phyloP scores from a whole-genome alignment of 345 rosid species.

The Eucalyptus sideroxylon region DNA sequence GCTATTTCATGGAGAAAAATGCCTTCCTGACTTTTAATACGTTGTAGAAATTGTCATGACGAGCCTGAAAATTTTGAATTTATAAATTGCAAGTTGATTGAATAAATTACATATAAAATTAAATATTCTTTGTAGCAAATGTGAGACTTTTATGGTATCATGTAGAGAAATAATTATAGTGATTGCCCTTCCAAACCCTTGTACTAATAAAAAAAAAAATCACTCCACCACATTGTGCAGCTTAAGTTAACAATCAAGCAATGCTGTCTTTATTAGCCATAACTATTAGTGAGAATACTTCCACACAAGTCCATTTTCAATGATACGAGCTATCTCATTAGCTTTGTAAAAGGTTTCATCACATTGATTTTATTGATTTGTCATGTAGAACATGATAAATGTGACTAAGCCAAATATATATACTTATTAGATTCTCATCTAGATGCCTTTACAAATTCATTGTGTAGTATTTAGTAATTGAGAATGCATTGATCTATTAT shows the following conservation, averaged over 20 bases:
- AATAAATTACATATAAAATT: too few species aligned
- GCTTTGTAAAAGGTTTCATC: background rate
- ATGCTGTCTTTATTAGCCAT: background rate
- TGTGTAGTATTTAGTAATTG: background rate
- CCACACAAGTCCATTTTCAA: background rate
- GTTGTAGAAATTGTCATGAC: accelerated
- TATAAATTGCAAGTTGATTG: accelerated
- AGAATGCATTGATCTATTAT: background rate
- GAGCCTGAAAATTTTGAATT: accelerated
- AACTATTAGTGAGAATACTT: background rate
- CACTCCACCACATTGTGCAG: background rate
- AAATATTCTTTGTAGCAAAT: background rate
- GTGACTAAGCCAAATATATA: background rate
- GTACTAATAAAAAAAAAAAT: background rate
- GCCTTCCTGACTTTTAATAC: background rate
- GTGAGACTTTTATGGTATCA: background rate
- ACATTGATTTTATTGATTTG: background rate
- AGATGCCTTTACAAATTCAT: background rate
- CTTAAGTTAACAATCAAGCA: background rate
- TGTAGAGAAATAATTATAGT: background rate
- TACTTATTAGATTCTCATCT: background rate
- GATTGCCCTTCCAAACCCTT: background rate
- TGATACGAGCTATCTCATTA: background rate
- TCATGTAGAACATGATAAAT: background rate
- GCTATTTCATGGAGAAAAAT: background rate